Percentiles rank a stretch among this genome's conserved stretches.
phyloP scores from a whole-genome alignment of 2,329 filamentous ascomycete species.

The Stagonosporopsis tanaceti region DNA sequence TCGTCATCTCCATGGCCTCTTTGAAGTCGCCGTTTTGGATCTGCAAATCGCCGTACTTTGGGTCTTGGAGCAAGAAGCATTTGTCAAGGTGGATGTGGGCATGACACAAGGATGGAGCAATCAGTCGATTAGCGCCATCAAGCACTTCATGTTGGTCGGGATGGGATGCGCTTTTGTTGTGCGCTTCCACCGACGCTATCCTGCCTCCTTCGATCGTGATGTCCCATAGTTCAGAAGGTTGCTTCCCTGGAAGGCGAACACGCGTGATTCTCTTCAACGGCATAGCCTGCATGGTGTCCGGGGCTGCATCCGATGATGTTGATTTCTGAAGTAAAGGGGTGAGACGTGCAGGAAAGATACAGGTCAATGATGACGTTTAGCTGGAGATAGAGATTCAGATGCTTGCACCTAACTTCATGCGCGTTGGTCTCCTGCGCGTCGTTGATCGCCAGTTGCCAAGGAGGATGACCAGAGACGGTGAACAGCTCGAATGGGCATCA shows the following conservation, averaged over 20 bases:
- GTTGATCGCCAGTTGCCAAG: slow-evolving; percentile 19
- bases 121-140: slow-evolving; percentile 52
- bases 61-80: slow-evolving; percentile 66
- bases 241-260: slow-evolving; percentile 46
- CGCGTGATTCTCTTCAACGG: slow-evolving; percentile 40
- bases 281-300: neutral
- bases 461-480: slow-evolving; percentile 15
- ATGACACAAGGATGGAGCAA: slow-evolving; percentile 70
- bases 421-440: slow-evolving; percentile 11
- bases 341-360: slow-evolving; percentile 1
- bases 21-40: slow-evolving; percentile 68
- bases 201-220: slow-evolving; percentile 44
- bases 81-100: slow-evolving; percentile 78
- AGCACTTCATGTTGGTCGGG: slow-evolving; percentile 43
- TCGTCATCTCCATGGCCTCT: slow-evolving; percentile 69
- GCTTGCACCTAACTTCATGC: slow-evolving; percentile 15
- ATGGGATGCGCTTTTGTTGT: slow-evolving; percentile 22
- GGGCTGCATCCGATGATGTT: neutral
- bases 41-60: slow-evolving; percentile 67
- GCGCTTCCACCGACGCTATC: slow-evolving; percentile 46
- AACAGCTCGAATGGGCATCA: slow-evolving; percentile 8
- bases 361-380: slow-evolving; percentile 25
- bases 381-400: slow-evolving; percentile 10
- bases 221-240: slow-evolving; percentile 47
- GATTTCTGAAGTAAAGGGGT: neutral